Percentiles rank a stretch among this genome's conserved stretches.
Evolutionary conservation across 305 asterid species (phyloP).

Genomic region (Euphrasia arctica): DNA sequence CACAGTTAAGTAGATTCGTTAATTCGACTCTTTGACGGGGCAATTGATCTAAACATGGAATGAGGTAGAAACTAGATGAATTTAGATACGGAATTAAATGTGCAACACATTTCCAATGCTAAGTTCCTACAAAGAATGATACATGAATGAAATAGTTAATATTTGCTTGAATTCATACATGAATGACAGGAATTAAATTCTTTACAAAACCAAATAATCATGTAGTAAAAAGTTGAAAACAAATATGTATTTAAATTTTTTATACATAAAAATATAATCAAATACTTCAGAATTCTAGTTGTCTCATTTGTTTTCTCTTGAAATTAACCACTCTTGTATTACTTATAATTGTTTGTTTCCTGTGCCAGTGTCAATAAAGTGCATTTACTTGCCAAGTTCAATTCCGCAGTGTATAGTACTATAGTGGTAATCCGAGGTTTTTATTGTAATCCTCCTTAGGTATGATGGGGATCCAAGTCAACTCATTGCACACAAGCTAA

Average conservation of each 20-base stretch:
- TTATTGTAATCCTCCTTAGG: no score
- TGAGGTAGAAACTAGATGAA: background rate
- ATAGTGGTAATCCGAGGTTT: no score
- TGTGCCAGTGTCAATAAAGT: no score
- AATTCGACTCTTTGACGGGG: background rate
- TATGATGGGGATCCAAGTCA: no score
- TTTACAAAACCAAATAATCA: background rate
- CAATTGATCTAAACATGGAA: background rate
- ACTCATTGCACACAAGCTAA: no score
- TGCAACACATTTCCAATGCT: no score
- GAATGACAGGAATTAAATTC: background rate
- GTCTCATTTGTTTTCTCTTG: background rate
- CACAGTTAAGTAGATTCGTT: background rate
- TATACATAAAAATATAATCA: no score
- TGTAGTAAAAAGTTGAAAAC: background rate
- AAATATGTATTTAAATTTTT: no score
- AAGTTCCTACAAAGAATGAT: no score
- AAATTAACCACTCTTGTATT: background rate
- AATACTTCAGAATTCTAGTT: background rate
- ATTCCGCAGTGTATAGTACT: no score
- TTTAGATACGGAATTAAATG: background rate
- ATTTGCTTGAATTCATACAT: background rate
- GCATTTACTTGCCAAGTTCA: no score
- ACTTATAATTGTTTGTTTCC: background rate
- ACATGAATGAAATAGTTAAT: background rate